Conservation (phyloP, 2,329 filamentous ascomycete species). For the Anthostomella pinea region DNA sequence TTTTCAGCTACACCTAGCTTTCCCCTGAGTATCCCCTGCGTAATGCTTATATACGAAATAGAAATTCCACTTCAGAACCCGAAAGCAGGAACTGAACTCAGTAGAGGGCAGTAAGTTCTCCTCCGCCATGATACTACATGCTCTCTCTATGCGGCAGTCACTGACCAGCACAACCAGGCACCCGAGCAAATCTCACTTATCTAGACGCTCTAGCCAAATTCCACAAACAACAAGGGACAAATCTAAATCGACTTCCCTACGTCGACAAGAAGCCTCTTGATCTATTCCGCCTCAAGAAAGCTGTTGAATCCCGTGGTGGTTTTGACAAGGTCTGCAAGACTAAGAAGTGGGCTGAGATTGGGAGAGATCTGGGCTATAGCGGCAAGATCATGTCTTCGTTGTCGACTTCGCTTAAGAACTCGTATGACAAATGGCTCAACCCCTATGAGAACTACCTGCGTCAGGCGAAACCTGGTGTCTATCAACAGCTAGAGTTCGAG, state of each 20-base stretch:
- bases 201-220: slow-evolving; percentile 93
- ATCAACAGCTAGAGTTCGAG: slow-evolving; percentile 89
- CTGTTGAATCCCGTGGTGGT: slow-evolving; percentile 88
- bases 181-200: slow-evolving; percentile 92
- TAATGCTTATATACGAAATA: slow-evolving; percentile 37
- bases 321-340: slow-evolving; percentile 96
- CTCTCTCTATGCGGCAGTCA: background rate
- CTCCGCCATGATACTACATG: background rate
- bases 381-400: slow-evolving; percentile 99
- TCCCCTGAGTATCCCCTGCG: no score
- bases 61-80: slow-evolving; percentile 95
- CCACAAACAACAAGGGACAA: slow-evolving; percentile 94
- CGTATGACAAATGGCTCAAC: slow-evolving; percentile 93
- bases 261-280: slow-evolving; percentile 97
- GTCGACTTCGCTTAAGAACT: slow-evolving; percentile 97
- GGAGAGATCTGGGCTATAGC: slow-evolving; percentile 92
- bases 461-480: slow-evolving; percentile 90
- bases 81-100: slow-evolving; percentile 94
- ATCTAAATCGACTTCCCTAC: slow-evolving; percentile 88
- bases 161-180: slow-evolving; percentile 53
- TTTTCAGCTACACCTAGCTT: no score
- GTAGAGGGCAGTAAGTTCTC: slow-evolving; percentile 85
- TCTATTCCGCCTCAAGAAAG: slow-evolving; percentile 93
- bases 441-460: slow-evolving; percentile 95
- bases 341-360: slow-evolving; percentile 99